Conservation (phyloP, 345 rosid genomes). For the Syzygium jambos region DNA sequence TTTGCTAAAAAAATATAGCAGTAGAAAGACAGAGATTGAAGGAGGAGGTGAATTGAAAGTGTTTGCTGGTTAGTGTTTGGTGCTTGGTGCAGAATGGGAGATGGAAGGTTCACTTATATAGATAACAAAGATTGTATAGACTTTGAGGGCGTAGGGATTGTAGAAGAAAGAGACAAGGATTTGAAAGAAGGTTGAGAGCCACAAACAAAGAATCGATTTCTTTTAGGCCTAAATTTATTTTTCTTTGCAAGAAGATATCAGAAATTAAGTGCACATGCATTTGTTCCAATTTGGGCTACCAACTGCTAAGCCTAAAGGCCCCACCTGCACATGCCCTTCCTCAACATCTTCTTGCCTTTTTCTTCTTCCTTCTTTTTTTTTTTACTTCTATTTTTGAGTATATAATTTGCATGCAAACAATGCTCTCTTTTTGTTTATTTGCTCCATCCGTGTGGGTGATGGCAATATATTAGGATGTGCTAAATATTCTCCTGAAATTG, state of each 20-base stretch:
- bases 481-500: neutral
- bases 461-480: neutral
- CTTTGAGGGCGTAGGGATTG: constrained; percentile 3
- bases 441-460: neutral
- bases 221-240: neutral
- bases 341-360: constrained; percentile 8
- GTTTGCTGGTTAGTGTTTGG: neutral
- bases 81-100: neutral
- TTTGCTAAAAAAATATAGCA: neutral
- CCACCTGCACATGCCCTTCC: constrained; percentile 33
- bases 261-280: constrained; percentile 52
- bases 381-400: neutral
- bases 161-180: constrained; percentile 17
- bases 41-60: neutral
- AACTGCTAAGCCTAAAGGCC: constrained; percentile 21
- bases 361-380: neutral
- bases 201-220: neutral
- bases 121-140: neutral
- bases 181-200: neutral
- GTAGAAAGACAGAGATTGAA: neutral
- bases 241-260: constrained; percentile 7
- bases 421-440: neutral
- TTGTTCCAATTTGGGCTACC: constrained; percentile 32
- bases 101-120: constrained; percentile 13
- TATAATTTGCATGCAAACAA: neutral